Base-by-base conservation (phyloP, 306 rosid genomes). In the Vigna reflexopilosa region DNA sequence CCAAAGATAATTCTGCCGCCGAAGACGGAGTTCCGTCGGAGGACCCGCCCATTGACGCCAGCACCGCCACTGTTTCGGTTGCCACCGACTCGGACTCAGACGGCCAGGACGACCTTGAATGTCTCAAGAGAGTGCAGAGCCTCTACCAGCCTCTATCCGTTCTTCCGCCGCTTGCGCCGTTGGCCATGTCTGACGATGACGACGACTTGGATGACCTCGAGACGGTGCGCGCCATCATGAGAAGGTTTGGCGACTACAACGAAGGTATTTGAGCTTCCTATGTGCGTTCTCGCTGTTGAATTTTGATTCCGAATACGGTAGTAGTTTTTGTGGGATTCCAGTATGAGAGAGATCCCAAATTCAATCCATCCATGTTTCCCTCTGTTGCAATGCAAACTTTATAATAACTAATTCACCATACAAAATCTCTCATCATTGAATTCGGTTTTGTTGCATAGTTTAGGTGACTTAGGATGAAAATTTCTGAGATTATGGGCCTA, bases 181-280 rank as follows among this genome's bases (percentile, higher is more conserved):
- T 11, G 0, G 54, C 59, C 15, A 36, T 13, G 3, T 56, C 80
- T 15, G 51, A 88, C 17, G 98, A 88, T 40, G 90, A 88, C 0
- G 97, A 42, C 9, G 47, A 85, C 9, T 92, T 80, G 19, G 97
- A 95, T 32, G 98, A 95, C 50, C 59, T 83, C 6, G 93, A 86
- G 68, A 89, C 89, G 4, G 85, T 85, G 1, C 90, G 88, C 1
- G 87, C 93, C 6, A 83, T 95, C 51, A 79, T 75, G 82, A 85
- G 32, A 45, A 93, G 98, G 44, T 90, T 92, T 68, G 56, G 88
- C 0, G 58, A 84, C 38, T 88, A 88, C 71, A 84, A 73, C 17
- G 61, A 34, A 54, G 91, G 98, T 91, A 85, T 22, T 72, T 73
- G 40, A 30, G 19, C 14, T 62, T 62, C 66, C 70, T 55, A 67